Base-by-base conservation (phyloP, 164 flowering plant species). In the Saururus chinensis region DNA sequence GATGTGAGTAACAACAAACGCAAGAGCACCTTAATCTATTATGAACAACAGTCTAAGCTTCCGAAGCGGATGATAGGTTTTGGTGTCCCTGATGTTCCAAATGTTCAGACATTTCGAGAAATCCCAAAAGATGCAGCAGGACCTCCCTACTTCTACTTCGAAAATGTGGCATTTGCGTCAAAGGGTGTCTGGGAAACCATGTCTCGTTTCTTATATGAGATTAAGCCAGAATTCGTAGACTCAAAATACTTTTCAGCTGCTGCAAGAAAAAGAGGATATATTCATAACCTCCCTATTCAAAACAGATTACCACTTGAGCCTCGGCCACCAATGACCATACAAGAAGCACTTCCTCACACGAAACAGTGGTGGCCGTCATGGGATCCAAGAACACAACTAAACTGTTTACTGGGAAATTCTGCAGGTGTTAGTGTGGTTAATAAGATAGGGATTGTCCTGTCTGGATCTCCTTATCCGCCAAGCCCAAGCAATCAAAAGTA, bases 341-440 rank as follows among this genome's bases (percentile, higher is more conserved):
- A 75, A 51, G 95, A 90, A 23, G 99, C 96, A 9, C 66, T 95
- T 0, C 97, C 97, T 0, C 51, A 79, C 35, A 83, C 95, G 17
- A 85, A 57, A 74, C 81, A 61, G 68, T 95, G 96, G 93, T 95
- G 96, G 99, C 97, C 99, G 19, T 51, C 79, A 4, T 95, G 99
- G 96, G 99, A 95, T 61, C 42, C 69, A 0, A 76, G 96, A 41
- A 86, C 83, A 19, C 82, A 95, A 26, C 51, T 90, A 19, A 95
- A 91, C 56, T 95, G 97, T 70, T 62, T 95, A 19, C 87, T 81
- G 54, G 85, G 95, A 10, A 75, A 75, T 23, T 57, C 74, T 57
- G 97, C 73, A 0, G 91, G 93, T 81, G 91, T 95, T 14, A 79
- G 66, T 49, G 62, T 84, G 45, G 83, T 91, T 0, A 89, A 88